Evolutionary conservation across 495 filamentous ascomycete species (phyloP), one percentile per base, ranked within the genome.

Genomic region (Lasiosphaeria miniovina): DNA sequence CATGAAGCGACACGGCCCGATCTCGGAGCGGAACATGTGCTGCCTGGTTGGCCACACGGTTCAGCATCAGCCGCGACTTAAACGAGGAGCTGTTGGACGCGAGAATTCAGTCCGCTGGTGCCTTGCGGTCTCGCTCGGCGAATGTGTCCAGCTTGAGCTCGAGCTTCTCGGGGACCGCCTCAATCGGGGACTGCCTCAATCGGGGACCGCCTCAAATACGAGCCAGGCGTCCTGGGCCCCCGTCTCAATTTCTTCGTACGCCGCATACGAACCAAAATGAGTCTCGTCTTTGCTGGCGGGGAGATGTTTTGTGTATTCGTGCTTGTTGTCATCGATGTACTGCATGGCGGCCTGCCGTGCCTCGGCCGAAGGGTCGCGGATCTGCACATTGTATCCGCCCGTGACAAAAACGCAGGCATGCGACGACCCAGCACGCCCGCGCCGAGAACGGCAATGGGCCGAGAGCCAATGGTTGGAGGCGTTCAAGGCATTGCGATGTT

Each of bases 161-260:
- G 6, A 83, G 55, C 54, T 77, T 78, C 69, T 85, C 82, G 0
- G 82, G 82, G 1, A 84, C 77, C 8, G 76, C 78, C 61, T 86
- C 82, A 57, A 86, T 76, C n/a, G n/a, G n/a, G n/a, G n/a, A n/a
- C n/a, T n/a, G n/a, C n/a, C n/a, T n/a, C n/a, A n/a, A n/a, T n/a
- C n/a, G n/a, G n/a, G n/a, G n/a, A n/a, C n/a, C n/a, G n/a, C n/a
- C 64, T 0, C 55, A 64, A 5, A 59, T 57, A 12, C 55, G 10
- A 82, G 73, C 73, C 71, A 82, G 0, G 77, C 73, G 36, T 77
- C 71, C 15, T 58, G 24, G 1, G 82, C 71, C 0, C 74, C 77
- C 1, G 73, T 60, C 10, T 68, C 51, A 7, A 83, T 56, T 34
- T 74, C 63, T 48, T 68, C 64, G 40, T 73, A 69, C 0, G 65